Evolutionary conservation across 1,284 basidiomycete species (phyloP).

Genomic region (Moesziomyces sp.): DNA sequence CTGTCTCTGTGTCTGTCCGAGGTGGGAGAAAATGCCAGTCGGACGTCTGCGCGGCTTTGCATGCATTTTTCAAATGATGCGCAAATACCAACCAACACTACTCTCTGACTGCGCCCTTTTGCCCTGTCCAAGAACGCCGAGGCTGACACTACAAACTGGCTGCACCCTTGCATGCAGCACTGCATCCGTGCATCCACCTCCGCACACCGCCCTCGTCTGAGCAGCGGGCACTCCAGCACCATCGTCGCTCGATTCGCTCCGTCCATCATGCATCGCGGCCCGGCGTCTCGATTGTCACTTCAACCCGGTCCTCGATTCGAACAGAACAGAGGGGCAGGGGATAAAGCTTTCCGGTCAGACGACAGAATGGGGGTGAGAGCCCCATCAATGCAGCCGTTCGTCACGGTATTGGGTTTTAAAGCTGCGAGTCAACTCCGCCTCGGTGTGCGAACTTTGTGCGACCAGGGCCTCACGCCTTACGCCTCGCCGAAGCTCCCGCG

Average conservation of each 20-base stretch:
- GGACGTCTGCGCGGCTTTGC: too few relatives aligned
- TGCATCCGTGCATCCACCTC: neutral
- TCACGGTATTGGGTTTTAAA: neutral
- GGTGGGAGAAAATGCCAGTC: slow-evolving; percentile 16
- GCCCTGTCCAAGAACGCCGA: slow-evolving; percentile 25
- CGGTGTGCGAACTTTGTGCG: neutral
- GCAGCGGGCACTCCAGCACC: neutral
- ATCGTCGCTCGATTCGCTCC: neutral
- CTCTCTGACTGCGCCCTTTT: neutral
- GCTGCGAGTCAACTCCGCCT: neutral
- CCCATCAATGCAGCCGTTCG: neutral
- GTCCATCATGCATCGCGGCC: too few relatives aligned
- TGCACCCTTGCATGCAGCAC: slow-evolving; percentile 18
- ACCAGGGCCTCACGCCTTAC: too few relatives aligned
- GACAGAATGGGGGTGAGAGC: neutral
- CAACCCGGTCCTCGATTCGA: too few relatives aligned
- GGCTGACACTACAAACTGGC: slow-evolving; percentile 20
- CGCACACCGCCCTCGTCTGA: too few relatives aligned
- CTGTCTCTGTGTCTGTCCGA: slow-evolving; percentile 3
- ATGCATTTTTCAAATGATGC: neutral
- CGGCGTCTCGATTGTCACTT: too few relatives aligned
- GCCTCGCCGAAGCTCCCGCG: too few relatives aligned
- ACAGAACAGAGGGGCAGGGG: too few relatives aligned
- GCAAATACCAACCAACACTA: neutral
- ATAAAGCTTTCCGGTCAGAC: too few relatives aligned